A percentile compares a stretch with the other conserved stretches of the same genome.
These are phyloP conservation scores for Zygosaccharomyces sapae DNA, from an alignment of 1,139 yeast species.

Conservation along the genomic window DNA sequence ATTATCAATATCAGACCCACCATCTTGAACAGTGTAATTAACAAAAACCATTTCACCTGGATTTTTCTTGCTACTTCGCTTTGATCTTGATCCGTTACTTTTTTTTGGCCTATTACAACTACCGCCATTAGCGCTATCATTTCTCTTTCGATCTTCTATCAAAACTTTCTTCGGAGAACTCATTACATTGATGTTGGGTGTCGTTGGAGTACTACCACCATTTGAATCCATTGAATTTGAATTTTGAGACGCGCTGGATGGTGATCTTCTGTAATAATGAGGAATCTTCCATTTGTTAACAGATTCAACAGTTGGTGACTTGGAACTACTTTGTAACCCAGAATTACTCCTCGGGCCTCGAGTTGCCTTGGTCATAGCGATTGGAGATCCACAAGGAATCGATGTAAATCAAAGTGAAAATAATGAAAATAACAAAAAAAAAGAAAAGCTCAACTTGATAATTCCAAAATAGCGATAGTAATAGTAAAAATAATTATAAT, in stretches of 20 bases:
- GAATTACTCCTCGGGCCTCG: constrained; percentile 9
- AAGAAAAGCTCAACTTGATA: not conserved
- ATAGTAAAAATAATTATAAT: not conserved
- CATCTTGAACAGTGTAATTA: constrained; percentile 35
- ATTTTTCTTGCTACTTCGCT: constrained; percentile 24
- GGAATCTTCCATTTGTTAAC: constrained; percentile 35
- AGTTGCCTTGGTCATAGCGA: constrained; percentile 11
- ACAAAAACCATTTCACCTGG: constrained; percentile 35
- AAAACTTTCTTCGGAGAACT: constrained; percentile 32
- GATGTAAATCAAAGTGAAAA: not conserved
- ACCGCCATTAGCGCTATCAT: not conserved
- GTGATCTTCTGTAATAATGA: constrained; percentile 32
- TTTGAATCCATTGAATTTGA: constrained; percentile 7
- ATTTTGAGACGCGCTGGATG: constrained; percentile 10
- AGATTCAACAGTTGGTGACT: constrained; percentile 24
- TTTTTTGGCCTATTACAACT: constrained; percentile 3
- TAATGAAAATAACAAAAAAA: not conserved
- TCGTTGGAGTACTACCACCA: constrained; percentile 11
- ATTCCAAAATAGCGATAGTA: not conserved
- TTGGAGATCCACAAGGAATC: constrained; percentile 2
- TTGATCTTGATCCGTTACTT: constrained; percentile 14
- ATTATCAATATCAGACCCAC: constrained; percentile 13
- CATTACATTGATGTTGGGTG: constrained; percentile 23
- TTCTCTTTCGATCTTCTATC: constrained; percentile 25
- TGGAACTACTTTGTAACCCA: constrained; percentile 3